Conservation (phyloP, 2,329 filamentous ascomycete genomes). For the Zymoseptoria crescenta region DNA sequence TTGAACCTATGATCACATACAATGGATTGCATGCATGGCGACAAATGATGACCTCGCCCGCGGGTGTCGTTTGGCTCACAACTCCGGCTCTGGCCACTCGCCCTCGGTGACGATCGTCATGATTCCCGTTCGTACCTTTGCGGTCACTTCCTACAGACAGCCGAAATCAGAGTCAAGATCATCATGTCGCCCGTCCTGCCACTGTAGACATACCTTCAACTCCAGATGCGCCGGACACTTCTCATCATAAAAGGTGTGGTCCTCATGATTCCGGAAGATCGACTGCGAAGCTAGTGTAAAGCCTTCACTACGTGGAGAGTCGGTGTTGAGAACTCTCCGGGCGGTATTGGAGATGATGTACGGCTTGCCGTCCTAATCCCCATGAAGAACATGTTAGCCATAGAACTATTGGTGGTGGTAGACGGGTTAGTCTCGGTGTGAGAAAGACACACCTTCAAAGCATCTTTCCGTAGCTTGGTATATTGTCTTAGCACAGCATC, state of each 20-base stretch:
- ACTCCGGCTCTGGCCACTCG: conserved; percentile 21
- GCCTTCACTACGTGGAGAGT: conserved; percentile 50
- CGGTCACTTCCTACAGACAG: conserved; percentile 17
- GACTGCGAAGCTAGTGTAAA: conserved; percentile 58
- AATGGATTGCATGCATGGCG: too few species aligned
- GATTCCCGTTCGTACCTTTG: conserved; percentile 20
- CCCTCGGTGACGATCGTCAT: conserved; percentile 26
- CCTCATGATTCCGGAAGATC: conserved; percentile 55
- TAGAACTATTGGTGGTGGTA: neutral
- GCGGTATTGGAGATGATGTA: conserved; percentile 51
- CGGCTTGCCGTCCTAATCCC: conserved; percentile 62
- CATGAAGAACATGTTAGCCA: too few species aligned
- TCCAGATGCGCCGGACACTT: conserved; percentile 48
- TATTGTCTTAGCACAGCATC: conserved; percentile 39
- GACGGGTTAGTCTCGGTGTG: neutral
- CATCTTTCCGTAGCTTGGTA: conserved; percentile 36
- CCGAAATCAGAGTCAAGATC: neutral
- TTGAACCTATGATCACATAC: too few species aligned
- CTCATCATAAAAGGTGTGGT: conserved; percentile 64
- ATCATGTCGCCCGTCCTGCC: neutral
- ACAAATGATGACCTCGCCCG: too few species aligned
- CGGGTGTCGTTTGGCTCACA: conserved; percentile 2
- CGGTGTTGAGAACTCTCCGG: conserved; percentile 20
- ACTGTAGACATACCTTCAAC: conserved; percentile 33
- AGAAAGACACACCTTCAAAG: conserved; percentile 32